Evolutionary conservation across 169 alveolate species (phyloP).

Genomic region (Plasmodium vinckei): DNA sequence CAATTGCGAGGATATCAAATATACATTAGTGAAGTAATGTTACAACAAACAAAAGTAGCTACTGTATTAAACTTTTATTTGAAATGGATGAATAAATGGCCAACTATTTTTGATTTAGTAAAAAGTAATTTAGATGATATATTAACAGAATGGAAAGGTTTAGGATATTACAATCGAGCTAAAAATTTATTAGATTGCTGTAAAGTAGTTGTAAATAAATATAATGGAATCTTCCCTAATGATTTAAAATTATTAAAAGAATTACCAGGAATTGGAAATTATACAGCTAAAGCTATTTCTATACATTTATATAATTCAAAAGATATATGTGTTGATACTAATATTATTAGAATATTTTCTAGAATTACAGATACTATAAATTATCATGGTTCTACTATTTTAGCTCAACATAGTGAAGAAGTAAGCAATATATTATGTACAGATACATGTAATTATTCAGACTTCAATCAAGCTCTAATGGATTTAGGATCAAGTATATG

Average conservation of each 20-base stretch:
- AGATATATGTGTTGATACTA: constrained; percentile 80
- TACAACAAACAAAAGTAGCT: constrained; percentile 82
- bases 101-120: constrained; percentile 53
- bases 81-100: constrained; percentile 80
- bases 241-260: constrained; percentile 42
- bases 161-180: constrained; percentile 81
- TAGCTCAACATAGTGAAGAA: constrained; percentile 55
- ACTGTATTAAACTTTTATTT: constrained; percentile 77
- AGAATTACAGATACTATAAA: constrained; percentile 77
- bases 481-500: constrained; percentile 82
- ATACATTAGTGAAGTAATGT: constrained; percentile 82
- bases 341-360: constrained; percentile 74
- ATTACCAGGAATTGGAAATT: constrained; percentile 83
- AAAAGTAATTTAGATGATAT: constrained; percentile 75
- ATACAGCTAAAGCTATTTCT: constrained; percentile 80
- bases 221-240: constrained; percentile 74
- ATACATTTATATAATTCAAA: constrained; percentile 70
- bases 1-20: constrained; percentile 74
- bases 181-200: constrained; percentile 76
- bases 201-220: constrained; percentile 59
- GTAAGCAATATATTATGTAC: constrained; percentile 44
- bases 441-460: constrained; percentile 53
- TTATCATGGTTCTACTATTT: constrained; percentile 42
- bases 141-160: constrained; percentile 75
- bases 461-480: constrained; percentile 78